Base-by-base conservation (phyloP, 106 monocot genomes). In the Acanthochlamys bracteata region DNA sequence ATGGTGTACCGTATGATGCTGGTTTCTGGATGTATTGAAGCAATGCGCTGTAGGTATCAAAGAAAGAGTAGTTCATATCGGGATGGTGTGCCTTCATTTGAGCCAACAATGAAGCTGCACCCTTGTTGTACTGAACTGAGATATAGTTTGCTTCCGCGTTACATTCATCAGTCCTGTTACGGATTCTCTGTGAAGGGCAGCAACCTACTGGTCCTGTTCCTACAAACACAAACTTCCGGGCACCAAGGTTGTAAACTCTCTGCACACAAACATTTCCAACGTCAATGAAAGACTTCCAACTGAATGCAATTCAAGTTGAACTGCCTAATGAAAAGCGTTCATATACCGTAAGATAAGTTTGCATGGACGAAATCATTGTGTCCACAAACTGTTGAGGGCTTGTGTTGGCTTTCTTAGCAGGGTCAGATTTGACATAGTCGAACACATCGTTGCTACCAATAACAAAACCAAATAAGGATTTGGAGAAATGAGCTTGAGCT, bases 141-240 rank as follows among this genome's bases (percentile, higher is more conserved):
- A 80, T 13, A 25, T 10, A 39, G 39, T 88, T 88, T 20, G 72
- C 75, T 20, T 69, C 71, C 7, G 42, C 73, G 11, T 73, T 54
- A 71, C 95, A 96, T 11, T 69, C 73, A 4, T 27, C 60, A 0
- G 78, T 69, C 25, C 53, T 59, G 70, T 60, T 90, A 33, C 25
- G 66, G 7, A 17, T 45, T 63, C 90, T 74, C 59, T 76, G 61
- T 4, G 84, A 60, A 1, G 95, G 95, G 61, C 75, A 70, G 62
- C 95, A 96, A 1, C 95, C 95, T 14, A 90, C 62, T 1, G 82
- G 83, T 7, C 82, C 80, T 0, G 80, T 66, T 7, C 90, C 95
- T 0, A 90, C 16, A 41, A 88, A 79, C 7, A 63, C 73, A 8
- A 88, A 66, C 70, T 80, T 88, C 1, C 95, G 79, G 13, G 90